Conservation (phyloP, 306 rosid genomes). For the Ormosia emarginata region DNA sequence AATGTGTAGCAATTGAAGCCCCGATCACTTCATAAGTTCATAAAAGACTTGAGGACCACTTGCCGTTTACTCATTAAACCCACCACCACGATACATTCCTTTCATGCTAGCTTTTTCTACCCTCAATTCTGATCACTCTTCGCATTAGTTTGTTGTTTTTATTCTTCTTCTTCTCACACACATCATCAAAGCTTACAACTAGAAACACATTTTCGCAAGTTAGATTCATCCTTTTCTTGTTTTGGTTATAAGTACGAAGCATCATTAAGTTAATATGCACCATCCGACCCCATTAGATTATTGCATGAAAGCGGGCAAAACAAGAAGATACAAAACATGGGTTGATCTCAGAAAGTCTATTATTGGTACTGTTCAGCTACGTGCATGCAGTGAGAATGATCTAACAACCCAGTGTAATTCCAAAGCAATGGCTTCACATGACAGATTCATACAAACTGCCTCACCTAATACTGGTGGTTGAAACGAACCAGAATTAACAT, state of each 20-base stretch:
- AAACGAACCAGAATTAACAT: slow-evolving; percentile 20
- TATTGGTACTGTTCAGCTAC: slow-evolving; percentile 2
- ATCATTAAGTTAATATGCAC: neutral
- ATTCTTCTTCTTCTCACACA: neutral
- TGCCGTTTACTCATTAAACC: slow-evolving; percentile 1
- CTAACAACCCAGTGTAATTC: slow-evolving; percentile 25
- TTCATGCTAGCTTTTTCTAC: slow-evolving; percentile 36
- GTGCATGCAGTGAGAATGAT: slow-evolving; percentile 35
- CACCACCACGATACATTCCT: slow-evolving; percentile 39
- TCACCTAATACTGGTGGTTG: slow-evolving; percentile 28
- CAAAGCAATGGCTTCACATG: slow-evolving; percentile 25
- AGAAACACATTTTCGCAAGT: neutral
- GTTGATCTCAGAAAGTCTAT: neutral
- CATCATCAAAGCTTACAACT: neutral
- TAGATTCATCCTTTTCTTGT: neutral
- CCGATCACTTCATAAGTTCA: neutral
- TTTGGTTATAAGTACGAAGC: neutral
- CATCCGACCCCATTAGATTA: neutral
- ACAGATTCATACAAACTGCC: slow-evolving; percentile 9
- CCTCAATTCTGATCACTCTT: neutral
- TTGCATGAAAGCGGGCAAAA: neutral
- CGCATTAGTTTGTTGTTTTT: neutral
- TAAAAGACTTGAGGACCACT: slow-evolving; percentile 45
- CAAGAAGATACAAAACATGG: neutral
- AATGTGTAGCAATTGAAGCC: slow-evolving; percentile 4